Evolutionary conservation across 2,329 filamentous ascomycete genomes (phyloP), one percentile per base, ranked within the genome.

Genomic region (Pestalotiopsis sp.): DNA sequence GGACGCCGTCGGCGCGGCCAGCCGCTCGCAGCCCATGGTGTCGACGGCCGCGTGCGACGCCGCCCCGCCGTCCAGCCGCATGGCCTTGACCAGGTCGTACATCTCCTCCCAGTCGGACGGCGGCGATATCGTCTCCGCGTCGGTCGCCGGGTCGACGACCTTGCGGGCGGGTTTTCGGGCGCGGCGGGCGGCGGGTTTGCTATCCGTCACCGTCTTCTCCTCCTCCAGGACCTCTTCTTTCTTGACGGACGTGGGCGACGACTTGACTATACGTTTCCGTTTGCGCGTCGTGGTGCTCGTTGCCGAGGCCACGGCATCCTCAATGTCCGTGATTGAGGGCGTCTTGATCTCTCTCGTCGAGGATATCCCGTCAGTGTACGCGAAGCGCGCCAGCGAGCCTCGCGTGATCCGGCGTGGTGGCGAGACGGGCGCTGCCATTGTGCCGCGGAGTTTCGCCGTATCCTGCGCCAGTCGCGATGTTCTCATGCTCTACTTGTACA

Each of bases 1-100:
- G 68, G 81, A 84, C 12, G 86, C 85, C 1, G 74, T 79, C 17
- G 81, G 78, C 62, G 86, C 82, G 2, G 92, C 93, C 11, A 96
- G 85, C 7, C 88, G 88, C 80, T 94, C 94, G 80, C 96, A 99
- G 12, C 96, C 96, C 95, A 98, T 98, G 0, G 95, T 98, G 79
- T 99, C 96, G 12, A 99, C 96, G 0, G 95, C 93, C 0, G 96
- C 96, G 87, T 92, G 80, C 83, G 87, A 77, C 77, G 92, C 82
- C 81, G 81, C 76, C 6, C 86, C 86, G 3, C 85, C 86, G 17
- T 62, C 59, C 0, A 81, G 78, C 4, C 90, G 91, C 94, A 98
- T 98, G 75, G 88, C 87, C 75, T 91, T 91, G 59, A 97, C 92
- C 0, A 89, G 82, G 41, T 86, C 82, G 81, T 98, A 99, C 68